Conservation (phyloP, 139 green algal genomes). For the Axilococcus clingmanii region DNA sequence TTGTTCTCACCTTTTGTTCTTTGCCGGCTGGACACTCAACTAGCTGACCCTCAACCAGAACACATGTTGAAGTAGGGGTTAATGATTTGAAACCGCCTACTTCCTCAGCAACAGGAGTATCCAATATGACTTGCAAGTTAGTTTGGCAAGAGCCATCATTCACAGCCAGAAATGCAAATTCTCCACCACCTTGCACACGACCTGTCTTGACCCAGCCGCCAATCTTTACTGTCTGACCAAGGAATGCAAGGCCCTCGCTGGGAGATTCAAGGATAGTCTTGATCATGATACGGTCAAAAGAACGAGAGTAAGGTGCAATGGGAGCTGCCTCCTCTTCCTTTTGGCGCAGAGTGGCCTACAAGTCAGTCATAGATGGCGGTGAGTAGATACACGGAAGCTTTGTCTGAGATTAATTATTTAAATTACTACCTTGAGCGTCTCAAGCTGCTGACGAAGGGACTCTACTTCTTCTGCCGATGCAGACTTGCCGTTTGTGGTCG, state of each 20-base stretch:
- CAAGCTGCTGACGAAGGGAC: slow-evolving; percentile 30
- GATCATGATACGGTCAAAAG: slow-evolving; percentile 43
- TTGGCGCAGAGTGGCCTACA: slow-evolving; percentile 26
- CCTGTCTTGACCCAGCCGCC: slow-evolving; percentile 99
- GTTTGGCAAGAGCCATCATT: slow-evolving; percentile 89
- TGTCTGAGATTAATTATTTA: background rate
- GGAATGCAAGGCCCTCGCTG: slow-evolving; percentile 54
- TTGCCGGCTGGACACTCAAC: slow-evolving; percentile 73
- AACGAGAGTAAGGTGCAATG: slow-evolving; percentile 41
- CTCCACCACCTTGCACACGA: slow-evolving; percentile 77
- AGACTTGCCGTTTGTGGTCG: too few relatives aligned
- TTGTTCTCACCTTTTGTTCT: slow-evolving; percentile 53
- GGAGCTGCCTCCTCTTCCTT: slow-evolving; percentile 21
- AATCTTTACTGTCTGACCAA: slow-evolving; percentile 64
- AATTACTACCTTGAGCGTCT: slow-evolving; percentile 32
- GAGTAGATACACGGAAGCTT: background rate
- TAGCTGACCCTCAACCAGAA: slow-evolving; percentile 81
- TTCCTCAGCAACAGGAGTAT: slow-evolving; percentile 62
- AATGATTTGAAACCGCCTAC: slow-evolving; percentile 54
- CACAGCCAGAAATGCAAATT: slow-evolving; percentile 95
- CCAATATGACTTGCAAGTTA: slow-evolving; percentile 86
- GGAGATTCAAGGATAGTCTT: slow-evolving; percentile 43
- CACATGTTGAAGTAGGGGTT: slow-evolving; percentile 68
- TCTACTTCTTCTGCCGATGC: slow-evolving; percentile 29
- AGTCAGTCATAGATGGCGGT: background rate